Percentiles rank a stretch among this genome's conserved stretches.
Evolutionary conservation across 2,329 filamentous ascomycete species (phyloP).

Genomic region (Fusarium sp.): DNA sequence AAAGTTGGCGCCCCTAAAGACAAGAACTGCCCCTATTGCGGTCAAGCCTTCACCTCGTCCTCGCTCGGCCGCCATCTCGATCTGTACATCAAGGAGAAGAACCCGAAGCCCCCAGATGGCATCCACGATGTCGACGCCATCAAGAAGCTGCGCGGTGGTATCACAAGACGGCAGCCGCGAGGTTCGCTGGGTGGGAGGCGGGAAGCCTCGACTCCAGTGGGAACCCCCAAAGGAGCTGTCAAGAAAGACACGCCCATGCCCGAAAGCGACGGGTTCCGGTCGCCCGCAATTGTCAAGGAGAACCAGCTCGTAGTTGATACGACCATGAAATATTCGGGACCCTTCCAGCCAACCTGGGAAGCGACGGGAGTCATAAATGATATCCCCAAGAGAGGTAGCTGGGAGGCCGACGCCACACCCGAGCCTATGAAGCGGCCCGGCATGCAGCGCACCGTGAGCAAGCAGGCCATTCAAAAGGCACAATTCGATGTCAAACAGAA

Average conservation of each 20-base stretch:
- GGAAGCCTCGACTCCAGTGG: constrained; percentile 70
- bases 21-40: constrained; percentile 88
- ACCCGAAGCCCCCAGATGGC: constrained; percentile 87
- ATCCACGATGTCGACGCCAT: constrained; percentile 93
- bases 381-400: constrained; percentile 61
- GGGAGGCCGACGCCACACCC: constrained; percentile 49
- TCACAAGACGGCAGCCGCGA: constrained; percentile 87
- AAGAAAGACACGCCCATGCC: constrained; percentile 55
- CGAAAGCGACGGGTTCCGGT: constrained; percentile 53
- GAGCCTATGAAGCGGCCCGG: constrained; percentile 52
- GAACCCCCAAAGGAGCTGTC: constrained; percentile 59
- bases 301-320: constrained; percentile 58
- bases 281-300: constrained; percentile 56
- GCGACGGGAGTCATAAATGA: constrained; percentile 83
- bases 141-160: constrained; percentile 81
- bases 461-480: constrained; percentile 66
- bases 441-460: constrained; percentile 59
- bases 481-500: constrained; percentile 74
- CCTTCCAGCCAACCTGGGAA: constrained; percentile 76
- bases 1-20: constrained; percentile 75
- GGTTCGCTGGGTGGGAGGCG: constrained; percentile 68
- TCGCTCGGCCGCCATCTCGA: constrained; percentile 94
- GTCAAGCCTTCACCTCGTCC: constrained; percentile 91
- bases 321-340: constrained; percentile 64
- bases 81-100: constrained; percentile 93